phyloP scores from a whole-genome alignment of 306 rosid species.

The Acacia acuminata region DNA sequence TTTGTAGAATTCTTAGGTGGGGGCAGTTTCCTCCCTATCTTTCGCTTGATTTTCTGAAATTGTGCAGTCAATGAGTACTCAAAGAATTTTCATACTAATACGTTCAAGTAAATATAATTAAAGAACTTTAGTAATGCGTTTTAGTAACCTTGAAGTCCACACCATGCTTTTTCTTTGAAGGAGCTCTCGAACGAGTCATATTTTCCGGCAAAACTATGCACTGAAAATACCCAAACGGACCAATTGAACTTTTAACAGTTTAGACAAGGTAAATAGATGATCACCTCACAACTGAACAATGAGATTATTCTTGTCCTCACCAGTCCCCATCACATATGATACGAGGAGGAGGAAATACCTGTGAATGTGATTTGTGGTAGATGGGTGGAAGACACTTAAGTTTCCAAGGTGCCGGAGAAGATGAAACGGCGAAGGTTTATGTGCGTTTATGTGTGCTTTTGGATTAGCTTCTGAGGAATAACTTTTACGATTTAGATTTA shows the following conservation, averaged over 20 bases:
- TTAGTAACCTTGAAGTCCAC: conserved; percentile 71
- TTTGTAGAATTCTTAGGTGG: conserved; percentile 84
- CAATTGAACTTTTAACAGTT: not conserved
- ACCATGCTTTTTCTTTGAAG: conserved; percentile 67
- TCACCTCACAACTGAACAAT: not conserved
- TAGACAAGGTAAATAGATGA: not conserved
- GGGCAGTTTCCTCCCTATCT: conserved; percentile 84
- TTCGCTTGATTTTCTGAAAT: conserved; percentile 77
- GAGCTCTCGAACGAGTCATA: conserved; percentile 66
- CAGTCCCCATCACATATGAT: not conserved
- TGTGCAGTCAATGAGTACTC: not conserved
- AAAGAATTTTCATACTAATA: not conserved
- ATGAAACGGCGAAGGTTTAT: not conserved
- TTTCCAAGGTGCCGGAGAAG: not conserved
- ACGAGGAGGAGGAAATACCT: not conserved
- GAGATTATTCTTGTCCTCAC: not conserved
- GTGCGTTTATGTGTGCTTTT: too few relatives aligned
- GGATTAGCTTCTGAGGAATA: too few relatives aligned
- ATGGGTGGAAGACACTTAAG: not conserved
- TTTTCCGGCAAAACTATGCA: not conserved
- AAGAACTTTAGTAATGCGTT: not conserved
- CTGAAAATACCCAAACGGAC: not conserved
- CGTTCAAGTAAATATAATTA: not conserved
- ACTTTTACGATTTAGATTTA: too few relatives aligned
- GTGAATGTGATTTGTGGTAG: not conserved